phyloP scores from a whole-genome alignment of 371 early-diverging fungal species.

The Mortierella sp. region DNA sequence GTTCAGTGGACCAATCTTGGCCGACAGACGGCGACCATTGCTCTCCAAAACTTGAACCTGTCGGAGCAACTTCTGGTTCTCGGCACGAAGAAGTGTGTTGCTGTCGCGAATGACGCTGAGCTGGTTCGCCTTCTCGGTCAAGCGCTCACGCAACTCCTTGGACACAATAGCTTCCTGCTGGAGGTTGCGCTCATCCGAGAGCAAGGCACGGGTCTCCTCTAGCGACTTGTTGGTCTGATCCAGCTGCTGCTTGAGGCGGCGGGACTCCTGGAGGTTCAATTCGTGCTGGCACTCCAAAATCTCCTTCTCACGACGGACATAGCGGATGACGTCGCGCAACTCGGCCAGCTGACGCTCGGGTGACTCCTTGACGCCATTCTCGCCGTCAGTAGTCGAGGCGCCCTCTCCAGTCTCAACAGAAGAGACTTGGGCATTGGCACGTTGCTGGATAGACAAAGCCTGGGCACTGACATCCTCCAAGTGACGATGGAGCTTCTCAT shows the following conservation, averaged over 20 bases:
- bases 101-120: slow-evolving; percentile 77
- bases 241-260: slow-evolving; percentile 69
- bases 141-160: slow-evolving; percentile 68
- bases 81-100: slow-evolving; percentile 74
- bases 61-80: slow-evolving; percentile 60
- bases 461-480: slow-evolving; percentile 73
- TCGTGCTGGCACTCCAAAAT: slow-evolving; percentile 74
- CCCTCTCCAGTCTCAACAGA: slow-evolving; percentile 19
- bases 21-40: slow-evolving; percentile 31
- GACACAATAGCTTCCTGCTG: slow-evolving; percentile 59
- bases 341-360: slow-evolving; percentile 54
- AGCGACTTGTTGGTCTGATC: slow-evolving; percentile 70
- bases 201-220: slow-evolving; percentile 71
- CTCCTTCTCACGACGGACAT: slow-evolving; percentile 78
- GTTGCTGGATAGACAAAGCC: slow-evolving; percentile 57
- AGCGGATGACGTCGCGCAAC: slow-evolving; percentile 74
- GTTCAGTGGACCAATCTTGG: slow-evolving; percentile 63
- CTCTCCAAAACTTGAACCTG: slow-evolving; percentile 56
- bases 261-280: slow-evolving; percentile 71
- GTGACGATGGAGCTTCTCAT: slow-evolving; percentile 75
- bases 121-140: slow-evolving; percentile 74
- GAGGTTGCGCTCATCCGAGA: slow-evolving; percentile 65
- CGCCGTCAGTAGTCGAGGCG: slow-evolving; percentile 12
- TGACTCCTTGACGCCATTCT: slow-evolving; percentile 24
- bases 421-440: slow-evolving; percentile 37